These are phyloP conservation scores for Nicotiana undulata DNA, from an alignment of 257 asterid species.

Conservation along the genomic window DNA sequence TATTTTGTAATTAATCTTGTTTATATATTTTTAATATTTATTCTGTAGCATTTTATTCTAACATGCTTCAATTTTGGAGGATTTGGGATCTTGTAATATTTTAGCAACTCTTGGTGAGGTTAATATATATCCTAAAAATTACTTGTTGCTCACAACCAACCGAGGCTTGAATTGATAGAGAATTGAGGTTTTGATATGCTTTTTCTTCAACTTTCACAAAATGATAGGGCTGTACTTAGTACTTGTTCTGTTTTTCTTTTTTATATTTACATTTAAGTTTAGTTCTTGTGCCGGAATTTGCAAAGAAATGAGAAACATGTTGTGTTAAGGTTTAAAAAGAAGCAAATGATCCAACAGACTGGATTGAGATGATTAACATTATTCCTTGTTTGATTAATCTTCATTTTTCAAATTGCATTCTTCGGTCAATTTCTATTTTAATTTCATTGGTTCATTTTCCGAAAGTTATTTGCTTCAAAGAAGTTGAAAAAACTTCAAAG, in stretches of 20 bases:
- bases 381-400: not conserved
- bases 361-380: not conserved
- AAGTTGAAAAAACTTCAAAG: too few relatives aligned
- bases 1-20: too few relatives aligned
- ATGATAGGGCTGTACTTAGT: conserved; percentile 22
- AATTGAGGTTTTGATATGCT: too few relatives aligned
- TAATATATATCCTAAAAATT: too few relatives aligned
- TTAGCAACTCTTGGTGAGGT: too few relatives aligned
- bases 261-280: not conserved
- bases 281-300: not conserved
- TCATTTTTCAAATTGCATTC: not conserved
- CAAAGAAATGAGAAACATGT: not conserved
- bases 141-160: too few relatives aligned
- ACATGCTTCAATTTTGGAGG: too few relatives aligned
- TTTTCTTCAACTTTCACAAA: not conserved
- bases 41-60: too few relatives aligned
- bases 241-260: not conserved
- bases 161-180: too few relatives aligned
- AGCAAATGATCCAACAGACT: not conserved
- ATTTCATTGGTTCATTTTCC: conserved; percentile 43
- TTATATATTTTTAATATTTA: too few relatives aligned
- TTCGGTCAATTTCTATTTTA: not conserved
- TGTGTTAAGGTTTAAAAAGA: not conserved
- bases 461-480: not conserved
- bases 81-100: too few relatives aligned